Percentiles rank a stretch among this genome's conserved stretches.
These are phyloP conservation scores for Kentomonas sorsogonicus DNA, from an alignment of 208 protist genomes.

Conservation along the genomic window DNA sequence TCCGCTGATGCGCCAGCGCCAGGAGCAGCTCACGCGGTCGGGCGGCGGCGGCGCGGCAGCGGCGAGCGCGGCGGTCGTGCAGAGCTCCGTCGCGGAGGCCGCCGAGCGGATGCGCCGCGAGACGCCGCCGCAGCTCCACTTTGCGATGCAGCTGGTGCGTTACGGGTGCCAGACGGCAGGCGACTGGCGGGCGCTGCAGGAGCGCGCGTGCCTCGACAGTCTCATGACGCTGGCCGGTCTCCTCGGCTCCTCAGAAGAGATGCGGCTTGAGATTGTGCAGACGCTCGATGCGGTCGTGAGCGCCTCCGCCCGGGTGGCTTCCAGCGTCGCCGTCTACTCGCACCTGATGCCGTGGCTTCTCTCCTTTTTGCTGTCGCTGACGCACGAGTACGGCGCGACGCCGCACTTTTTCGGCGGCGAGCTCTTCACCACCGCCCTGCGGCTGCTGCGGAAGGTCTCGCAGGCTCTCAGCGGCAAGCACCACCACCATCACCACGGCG, in stretches of 20 bases:
- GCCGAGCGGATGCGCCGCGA: conserved; percentile 39
- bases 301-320: conserved; percentile 41
- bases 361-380: conserved; percentile 50
- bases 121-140: conserved; percentile 59
- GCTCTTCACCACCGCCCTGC: conserved; percentile 48
- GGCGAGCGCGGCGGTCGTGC: no score
- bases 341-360: conserved; percentile 61
- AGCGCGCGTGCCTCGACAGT: conserved; percentile 40
- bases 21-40: conserved; percentile 30
- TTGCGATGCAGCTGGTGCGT: conserved; percentile 46
- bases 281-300: conserved; percentile 39
- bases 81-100: conserved; percentile 19
- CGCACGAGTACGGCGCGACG: conserved; percentile 43
- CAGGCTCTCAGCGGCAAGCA: not conserved
- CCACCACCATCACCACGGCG: no score
- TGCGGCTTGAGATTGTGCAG: conserved; percentile 39
- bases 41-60: conserved; percentile 4
- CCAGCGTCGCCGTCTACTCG: conserved; percentile 35
- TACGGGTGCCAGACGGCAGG: conserved; percentile 60
- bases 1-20: conserved; percentile 75
- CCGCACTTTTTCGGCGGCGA: conserved; percentile 46
- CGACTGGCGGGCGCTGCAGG: conserved; percentile 60
- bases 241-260: conserved; percentile 45
- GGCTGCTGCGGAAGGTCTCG: conserved; percentile 28
- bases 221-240: conserved; percentile 64